Conservation (phyloP, 345 rosid species). For the Eucalyptus marginata region DNA sequence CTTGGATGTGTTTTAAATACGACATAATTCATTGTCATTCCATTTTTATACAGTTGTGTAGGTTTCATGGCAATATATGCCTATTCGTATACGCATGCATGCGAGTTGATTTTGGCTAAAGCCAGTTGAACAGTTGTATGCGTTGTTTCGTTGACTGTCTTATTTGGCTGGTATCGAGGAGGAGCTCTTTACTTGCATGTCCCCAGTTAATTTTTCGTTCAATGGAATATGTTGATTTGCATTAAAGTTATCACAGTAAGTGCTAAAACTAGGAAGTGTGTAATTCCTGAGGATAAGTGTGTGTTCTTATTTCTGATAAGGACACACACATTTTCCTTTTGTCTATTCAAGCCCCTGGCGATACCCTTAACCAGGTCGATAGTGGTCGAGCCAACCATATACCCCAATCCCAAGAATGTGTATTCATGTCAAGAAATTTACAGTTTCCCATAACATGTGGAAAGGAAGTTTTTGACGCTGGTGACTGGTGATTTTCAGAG, state of each 20-base stretch:
- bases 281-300: not conserved
- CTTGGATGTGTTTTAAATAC: not conserved
- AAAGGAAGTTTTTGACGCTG: not conserved
- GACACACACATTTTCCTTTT: not conserved
- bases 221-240: not conserved
- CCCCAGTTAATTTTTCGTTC: not conserved
- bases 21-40: not conserved
- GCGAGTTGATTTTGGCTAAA: not conserved
- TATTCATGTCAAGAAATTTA: not conserved
- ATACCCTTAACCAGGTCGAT: not conserved
- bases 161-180: not conserved
- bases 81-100: not conserved
- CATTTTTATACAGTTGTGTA: not conserved
- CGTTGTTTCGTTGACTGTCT: not conserved
- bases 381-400: not conserved
- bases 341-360: not conserved
- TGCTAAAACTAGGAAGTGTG: not conserved
- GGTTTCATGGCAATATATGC: not conserved
- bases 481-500: constrained; percentile 23
- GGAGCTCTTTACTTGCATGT: not conserved
- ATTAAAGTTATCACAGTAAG: not conserved
- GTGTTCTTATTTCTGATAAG: not conserved
- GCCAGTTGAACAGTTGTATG: not conserved
- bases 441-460: not conserved
- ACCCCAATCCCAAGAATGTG: not conserved